phyloP scores from a whole-genome alignment of 495 filamentous ascomycete genomes.

The Tuber magnatum region DNA sequence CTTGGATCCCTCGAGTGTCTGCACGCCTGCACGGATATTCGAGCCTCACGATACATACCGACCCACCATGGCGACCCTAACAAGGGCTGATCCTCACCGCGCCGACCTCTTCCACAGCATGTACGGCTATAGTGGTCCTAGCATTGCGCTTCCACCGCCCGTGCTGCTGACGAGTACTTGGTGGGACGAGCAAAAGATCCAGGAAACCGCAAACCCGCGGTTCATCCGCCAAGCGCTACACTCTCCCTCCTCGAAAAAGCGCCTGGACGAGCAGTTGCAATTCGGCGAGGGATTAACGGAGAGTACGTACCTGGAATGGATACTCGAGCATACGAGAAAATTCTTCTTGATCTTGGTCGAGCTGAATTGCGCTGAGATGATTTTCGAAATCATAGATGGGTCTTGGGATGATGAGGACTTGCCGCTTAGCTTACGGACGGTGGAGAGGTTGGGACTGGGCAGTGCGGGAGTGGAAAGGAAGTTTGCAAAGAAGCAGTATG shows the following conservation, averaged over 20 bases:
- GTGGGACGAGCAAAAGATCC: slow-evolving; percentile 38
- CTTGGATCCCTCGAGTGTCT: background rate
- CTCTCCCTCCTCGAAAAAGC: slow-evolving; percentile 40
- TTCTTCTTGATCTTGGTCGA: slow-evolving; percentile 78
- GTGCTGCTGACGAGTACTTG: slow-evolving; percentile 25
- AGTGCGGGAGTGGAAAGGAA: slow-evolving; percentile 54
- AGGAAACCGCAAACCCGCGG: slow-evolving; percentile 27
- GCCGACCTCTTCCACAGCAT: slow-evolving; percentile 31
- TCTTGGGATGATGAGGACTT: slow-evolving; percentile 86
- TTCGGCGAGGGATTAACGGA: slow-evolving; percentile 88
- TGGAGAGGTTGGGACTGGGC: slow-evolving; percentile 57
- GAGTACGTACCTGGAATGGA: slow-evolving; percentile 89
- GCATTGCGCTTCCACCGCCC: slow-evolving; percentile 23
- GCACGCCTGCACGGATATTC: background rate
- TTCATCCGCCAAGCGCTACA: slow-evolving; percentile 31
- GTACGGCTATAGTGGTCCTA: slow-evolving; percentile 35
- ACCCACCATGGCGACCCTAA: slow-evolving; percentile 19
- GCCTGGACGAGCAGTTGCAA: slow-evolving; percentile 60
- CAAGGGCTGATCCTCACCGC: slow-evolving; percentile 27
- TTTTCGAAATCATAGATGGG: slow-evolving; percentile 76
- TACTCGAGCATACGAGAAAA: slow-evolving; percentile 66
- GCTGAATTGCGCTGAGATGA: slow-evolving; percentile 71
- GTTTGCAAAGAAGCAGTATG: slow-evolving; percentile 77
- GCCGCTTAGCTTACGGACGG: slow-evolving; percentile 64
- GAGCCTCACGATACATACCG: background rate